Percentiles rank a stretch among this genome's conserved stretches.
Evolutionary conservation across 805 yeast species (phyloP).

Genomic region (Starmerella bombicola): DNA sequence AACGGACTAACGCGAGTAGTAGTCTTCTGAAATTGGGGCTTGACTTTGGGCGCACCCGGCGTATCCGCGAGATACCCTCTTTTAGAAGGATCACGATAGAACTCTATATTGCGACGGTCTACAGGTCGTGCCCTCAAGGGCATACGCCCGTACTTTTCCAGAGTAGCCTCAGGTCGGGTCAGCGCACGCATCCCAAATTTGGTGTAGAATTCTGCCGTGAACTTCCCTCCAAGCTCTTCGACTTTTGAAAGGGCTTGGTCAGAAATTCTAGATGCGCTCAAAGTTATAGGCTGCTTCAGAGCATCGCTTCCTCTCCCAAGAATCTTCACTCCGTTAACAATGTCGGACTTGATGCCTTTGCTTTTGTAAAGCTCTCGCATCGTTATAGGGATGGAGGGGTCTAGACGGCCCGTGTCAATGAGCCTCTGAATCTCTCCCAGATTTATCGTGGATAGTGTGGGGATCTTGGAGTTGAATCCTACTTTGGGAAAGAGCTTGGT

Average conservation of each 20-base stretch:
- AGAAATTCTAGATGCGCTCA: constrained; percentile 78
- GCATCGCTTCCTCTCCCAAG: constrained; percentile 48
- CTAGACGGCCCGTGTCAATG: constrained; percentile 53
- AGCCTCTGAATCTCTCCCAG: constrained; percentile 59
- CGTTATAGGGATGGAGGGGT: constrained; percentile 40
- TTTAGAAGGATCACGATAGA: constrained; percentile 55
- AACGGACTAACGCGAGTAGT: constrained; percentile 18
- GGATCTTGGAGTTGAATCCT: constrained; percentile 48
- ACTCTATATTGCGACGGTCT: constrained; percentile 64
- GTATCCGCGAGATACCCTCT: constrained; percentile 71
- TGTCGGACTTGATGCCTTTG: constrained; percentile 41
- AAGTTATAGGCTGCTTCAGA: constrained; percentile 45
- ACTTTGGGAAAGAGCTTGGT: constrained; percentile 72
- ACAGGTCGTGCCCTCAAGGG: constrained; percentile 83
- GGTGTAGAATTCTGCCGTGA: constrained; percentile 58
- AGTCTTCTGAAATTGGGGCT: constrained; percentile 15
- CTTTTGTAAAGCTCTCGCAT: constrained; percentile 65
- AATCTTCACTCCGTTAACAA: constrained; percentile 70
- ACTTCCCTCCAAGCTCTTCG: constrained; percentile 60
- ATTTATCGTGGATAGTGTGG: constrained; percentile 40
- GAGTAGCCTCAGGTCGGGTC: constrained; percentile 56
- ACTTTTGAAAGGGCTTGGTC: constrained; percentile 57
- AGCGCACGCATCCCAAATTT: constrained; percentile 62
- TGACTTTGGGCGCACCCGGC: constrained; percentile 36
- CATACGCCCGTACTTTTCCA: constrained; percentile 58